Evolutionary conservation across 257 asterid species (phyloP), one percentile per base, ranked within the genome.

Genomic region (Nicotiana otophora): DNA sequence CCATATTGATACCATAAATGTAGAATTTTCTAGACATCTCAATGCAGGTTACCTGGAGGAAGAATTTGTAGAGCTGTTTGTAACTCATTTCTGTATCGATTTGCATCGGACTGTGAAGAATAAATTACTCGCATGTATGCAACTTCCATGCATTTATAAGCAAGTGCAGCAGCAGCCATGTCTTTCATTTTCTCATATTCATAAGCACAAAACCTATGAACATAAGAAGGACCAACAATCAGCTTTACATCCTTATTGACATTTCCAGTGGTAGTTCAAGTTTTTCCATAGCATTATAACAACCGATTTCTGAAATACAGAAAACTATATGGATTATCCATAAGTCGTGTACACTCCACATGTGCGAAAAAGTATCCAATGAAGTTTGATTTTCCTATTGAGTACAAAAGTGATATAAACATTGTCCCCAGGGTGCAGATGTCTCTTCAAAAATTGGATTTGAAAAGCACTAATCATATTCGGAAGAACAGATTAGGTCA

Each of bases 141-240:
- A 10, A 72, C 83, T 72, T 84, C 86, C 86, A 80, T 58, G 84
- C 86, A 84, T 62, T 84, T 84, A 58, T 84, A 84, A 72, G 86
- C 86, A 16, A 84, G 83, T 55, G 86, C 83, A 61, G 86, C 86
- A 84, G 81, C 53, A 42, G 84, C 84, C 86, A 84, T 84, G 23
- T 84, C 86, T 20, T 81, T 80, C 81, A 68, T 69, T 69, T 65
- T 84, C 76, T 84, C 84, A 84, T 84, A 84, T 80, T 84, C 86
- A 42, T 48, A 66, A 51, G 84, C 83, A 30, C 83, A 79, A 79
- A 64, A 79, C 69, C 84, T 82, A 42, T 28, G 62, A 63, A 15
- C 46, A 65, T 26, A 51, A 75, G 42, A 26, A 51, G 80, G 80
- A 26, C 46, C 28, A 28, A 51, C 42, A 75, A 28, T 75, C 63